Conservation (phyloP, 257 asterid species). For the Lavandula angustifolia region DNA sequence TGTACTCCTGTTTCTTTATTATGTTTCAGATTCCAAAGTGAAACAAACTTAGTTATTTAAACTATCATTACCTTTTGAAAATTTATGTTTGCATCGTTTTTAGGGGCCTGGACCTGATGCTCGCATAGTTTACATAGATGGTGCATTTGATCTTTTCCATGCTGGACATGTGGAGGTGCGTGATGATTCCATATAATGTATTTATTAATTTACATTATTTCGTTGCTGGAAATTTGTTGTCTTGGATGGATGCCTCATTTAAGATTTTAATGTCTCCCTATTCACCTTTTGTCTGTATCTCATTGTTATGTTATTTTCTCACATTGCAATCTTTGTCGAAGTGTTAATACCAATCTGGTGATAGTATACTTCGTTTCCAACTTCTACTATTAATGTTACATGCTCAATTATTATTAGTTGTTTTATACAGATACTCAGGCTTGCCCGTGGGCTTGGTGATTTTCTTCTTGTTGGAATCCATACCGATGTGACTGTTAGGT, state of each 20-base stretch:
- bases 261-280: constrained; percentile 19
- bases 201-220: constrained; percentile 14
- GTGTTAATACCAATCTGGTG: constrained; percentile 5
- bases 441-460: constrained; percentile 96
- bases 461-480: constrained; percentile 99
- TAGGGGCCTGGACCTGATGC: constrained; percentile 98
- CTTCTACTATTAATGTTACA: constrained; percentile 7
- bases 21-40: constrained; percentile 13
- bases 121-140: constrained; percentile 94
- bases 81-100: constrained; percentile 25
- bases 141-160: constrained; percentile 98
- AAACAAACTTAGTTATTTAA: constrained; percentile 21
- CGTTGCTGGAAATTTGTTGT: not conserved
- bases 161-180: constrained; percentile 99
- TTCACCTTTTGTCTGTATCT: constrained; percentile 21
- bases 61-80: constrained; percentile 26
- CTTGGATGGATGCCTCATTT: not conserved
- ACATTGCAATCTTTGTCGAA: constrained; percentile 15
- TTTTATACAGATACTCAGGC: constrained; percentile 70
- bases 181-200: constrained; percentile 23
- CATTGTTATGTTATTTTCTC: constrained; percentile 3
- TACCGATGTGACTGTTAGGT: constrained; percentile 95
- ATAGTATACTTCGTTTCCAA: constrained; percentile 7
- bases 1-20: not conserved
- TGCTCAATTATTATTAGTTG: constrained; percentile 26